These are phyloP conservation scores for Trametes hirsuta DNA, from an alignment of 1,284 basidiomycete genomes.

Conservation along the genomic window DNA sequence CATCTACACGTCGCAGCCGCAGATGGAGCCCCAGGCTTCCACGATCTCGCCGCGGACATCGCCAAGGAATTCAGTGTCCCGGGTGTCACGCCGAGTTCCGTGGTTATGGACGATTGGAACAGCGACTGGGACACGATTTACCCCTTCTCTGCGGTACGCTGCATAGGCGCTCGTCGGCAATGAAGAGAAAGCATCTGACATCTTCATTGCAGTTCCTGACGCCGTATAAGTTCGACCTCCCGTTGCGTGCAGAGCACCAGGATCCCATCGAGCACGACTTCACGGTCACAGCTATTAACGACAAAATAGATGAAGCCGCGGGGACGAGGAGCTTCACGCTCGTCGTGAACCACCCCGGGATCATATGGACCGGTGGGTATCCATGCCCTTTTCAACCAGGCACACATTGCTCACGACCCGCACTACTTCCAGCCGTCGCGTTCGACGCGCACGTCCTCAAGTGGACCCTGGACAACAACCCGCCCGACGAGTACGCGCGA, in stretches of 20 bases:
- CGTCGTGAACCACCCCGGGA: constrained; percentile 77
- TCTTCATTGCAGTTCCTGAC: constrained; percentile 66
- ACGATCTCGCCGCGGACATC: constrained; percentile 63
- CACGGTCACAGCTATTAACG: constrained; percentile 62
- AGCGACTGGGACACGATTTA: constrained; percentile 88
- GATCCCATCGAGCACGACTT: constrained; percentile 60
- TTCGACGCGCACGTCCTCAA: constrained; percentile 91
- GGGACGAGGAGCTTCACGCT: constrained; percentile 77
- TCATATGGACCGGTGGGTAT: constrained; percentile 83
- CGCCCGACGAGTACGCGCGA: constrained; percentile 72
- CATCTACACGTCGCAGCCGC: constrained; percentile 84
- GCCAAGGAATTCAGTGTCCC: constrained; percentile 59
- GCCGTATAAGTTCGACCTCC: constrained; percentile 74
- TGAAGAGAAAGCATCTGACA: neutral
- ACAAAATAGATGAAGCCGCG: constrained; percentile 56
- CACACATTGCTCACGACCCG: neutral
- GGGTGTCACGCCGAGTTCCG: constrained; percentile 44
- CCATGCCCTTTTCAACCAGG: neutral
- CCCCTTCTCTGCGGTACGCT: constrained; percentile 76
- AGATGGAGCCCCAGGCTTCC: constrained; percentile 82
- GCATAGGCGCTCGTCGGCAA: neutral
- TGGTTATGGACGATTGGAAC: constrained; percentile 70
- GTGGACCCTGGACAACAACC: constrained; percentile 83
- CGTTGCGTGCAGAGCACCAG: constrained; percentile 51
- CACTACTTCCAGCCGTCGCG: constrained; percentile 64